A percentile compares a stretch with the other conserved stretches of the same genome.
These are phyloP conservation scores for Moringa oleifera DNA, from an alignment of 345 rosid species.

Conservation along the genomic window DNA sequence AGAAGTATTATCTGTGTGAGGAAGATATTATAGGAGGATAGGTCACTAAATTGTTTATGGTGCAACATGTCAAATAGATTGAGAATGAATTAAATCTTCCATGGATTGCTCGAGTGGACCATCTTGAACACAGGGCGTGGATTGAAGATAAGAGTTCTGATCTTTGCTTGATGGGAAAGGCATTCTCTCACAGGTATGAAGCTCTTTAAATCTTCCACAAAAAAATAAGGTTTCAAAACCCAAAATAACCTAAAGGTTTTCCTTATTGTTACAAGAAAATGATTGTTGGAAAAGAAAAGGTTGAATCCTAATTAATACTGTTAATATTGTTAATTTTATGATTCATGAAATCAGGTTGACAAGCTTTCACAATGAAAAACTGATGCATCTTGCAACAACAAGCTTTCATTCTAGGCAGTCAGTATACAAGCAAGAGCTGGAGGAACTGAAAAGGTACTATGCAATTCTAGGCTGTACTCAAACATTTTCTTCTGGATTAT, in stretches of 20 bases:
- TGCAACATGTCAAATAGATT: slow-evolving; percentile 23
- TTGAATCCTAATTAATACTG: too few relatives aligned
- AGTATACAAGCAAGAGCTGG: slow-evolving; percentile 37
- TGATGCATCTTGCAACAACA: slow-evolving; percentile 35
- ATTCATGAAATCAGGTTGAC: slow-evolving; percentile 32
- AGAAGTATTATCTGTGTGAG: too few relatives aligned
- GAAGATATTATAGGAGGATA: neutral
- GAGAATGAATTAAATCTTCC: slow-evolving; percentile 41
- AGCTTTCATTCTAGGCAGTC: slow-evolving; percentile 42
- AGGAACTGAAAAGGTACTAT: slow-evolving; percentile 36
- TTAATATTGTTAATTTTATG: neutral
- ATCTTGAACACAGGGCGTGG: slow-evolving; percentile 56
- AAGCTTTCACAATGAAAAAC: slow-evolving; percentile 14
- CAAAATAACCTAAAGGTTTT: too few relatives aligned
- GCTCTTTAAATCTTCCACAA: too few relatives aligned
- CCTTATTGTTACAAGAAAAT: too few relatives aligned
- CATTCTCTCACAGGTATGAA: slow-evolving; percentile 42
- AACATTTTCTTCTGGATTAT: too few relatives aligned
- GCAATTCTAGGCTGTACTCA: neutral
- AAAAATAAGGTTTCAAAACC: too few relatives aligned
- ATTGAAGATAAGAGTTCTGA: slow-evolving; percentile 42
- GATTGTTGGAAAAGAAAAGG: too few relatives aligned
- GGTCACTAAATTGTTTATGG: neutral
- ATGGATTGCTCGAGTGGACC: slow-evolving; percentile 55
- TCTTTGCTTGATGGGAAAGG: slow-evolving; percentile 41